phyloP scores from a whole-genome alignment of 768 basidiomycete species.

The Agaricus sinodeliciosus region DNA sequence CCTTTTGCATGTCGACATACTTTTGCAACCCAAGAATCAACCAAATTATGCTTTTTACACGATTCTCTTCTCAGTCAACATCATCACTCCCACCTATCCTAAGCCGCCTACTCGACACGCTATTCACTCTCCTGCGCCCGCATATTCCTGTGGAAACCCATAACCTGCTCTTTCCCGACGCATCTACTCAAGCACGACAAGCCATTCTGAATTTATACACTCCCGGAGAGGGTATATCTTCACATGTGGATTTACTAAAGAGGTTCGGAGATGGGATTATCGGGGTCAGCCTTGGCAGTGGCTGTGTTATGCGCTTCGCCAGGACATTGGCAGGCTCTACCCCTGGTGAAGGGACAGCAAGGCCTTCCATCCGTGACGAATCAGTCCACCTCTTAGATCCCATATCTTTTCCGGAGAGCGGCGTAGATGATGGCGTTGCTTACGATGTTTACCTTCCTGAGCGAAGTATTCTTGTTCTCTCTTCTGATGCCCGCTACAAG shows the following conservation, averaged over 20 bases:
- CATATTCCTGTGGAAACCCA: conserved; percentile 44
- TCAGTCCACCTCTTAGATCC: too few species aligned
- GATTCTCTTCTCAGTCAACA: conserved; percentile 20
- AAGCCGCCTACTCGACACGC: conserved; percentile 39
- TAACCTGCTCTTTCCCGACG: conserved; percentile 52
- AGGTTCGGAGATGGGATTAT: conserved; percentile 89
- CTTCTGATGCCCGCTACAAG: conserved; percentile 72
- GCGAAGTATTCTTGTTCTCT: conserved; percentile 70
- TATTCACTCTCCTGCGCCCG: conserved; percentile 44
- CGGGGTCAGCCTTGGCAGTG: conserved; percentile 76
- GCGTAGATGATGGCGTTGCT: conserved; percentile 15
- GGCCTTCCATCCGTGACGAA: background rate
- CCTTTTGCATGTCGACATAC: conserved; percentile 51
- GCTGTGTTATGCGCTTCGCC: conserved; percentile 78
- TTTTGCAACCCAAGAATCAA: conserved; percentile 49
- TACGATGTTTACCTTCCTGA: conserved; percentile 68
- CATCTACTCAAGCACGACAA: conserved; percentile 55
- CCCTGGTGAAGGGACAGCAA: background rate
- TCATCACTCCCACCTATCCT: conserved; percentile 48
- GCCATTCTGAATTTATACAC: conserved; percentile 86
- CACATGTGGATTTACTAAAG: conserved; percentile 80
- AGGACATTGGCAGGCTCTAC: conserved; percentile 10
- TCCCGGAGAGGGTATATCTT: conserved; percentile 84
- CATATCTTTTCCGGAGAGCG: background rate
- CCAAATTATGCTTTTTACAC: conserved; percentile 85